These are phyloP conservation scores for Funneliformis geosporum DNA, from an alignment of 192 early-diverging fungal species.

Conservation along the genomic window DNA sequence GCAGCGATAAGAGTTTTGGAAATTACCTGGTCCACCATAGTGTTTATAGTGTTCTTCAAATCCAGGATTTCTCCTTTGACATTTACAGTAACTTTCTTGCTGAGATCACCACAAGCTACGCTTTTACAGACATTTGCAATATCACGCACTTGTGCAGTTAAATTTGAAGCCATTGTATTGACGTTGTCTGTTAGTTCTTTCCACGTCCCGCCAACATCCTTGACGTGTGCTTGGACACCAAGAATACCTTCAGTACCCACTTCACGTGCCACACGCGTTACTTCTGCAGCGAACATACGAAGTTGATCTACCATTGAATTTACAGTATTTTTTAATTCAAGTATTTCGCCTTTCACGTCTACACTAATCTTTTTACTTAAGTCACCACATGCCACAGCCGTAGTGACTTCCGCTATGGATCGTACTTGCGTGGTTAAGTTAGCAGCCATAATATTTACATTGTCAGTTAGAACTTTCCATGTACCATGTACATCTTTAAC, in stretches of 20 bases:
- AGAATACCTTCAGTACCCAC: constrained; percentile 63
- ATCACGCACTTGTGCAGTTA: constrained; percentile 61
- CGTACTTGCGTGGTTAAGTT: constrained; percentile 58
- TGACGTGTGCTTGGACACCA: constrained; percentile 60
- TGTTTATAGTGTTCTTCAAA: constrained; percentile 75
- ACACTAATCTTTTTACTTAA: constrained; percentile 54
- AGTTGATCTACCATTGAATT: constrained; percentile 61
- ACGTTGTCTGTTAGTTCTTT: constrained; percentile 62
- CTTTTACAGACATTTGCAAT: constrained; percentile 62
- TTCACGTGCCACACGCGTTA: constrained; percentile 67
- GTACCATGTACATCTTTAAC: constrained; percentile 59
- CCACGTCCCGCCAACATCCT: constrained; percentile 56
- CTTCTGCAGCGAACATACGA: constrained; percentile 59
- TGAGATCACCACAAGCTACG: constrained; percentile 61
- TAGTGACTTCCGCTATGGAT: constrained; percentile 62
- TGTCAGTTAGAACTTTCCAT: constrained; percentile 66
- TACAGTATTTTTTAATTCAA: constrained; percentile 54
- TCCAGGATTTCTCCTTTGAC: constrained; percentile 70
- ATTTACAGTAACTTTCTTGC: constrained; percentile 60
- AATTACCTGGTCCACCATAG: constrained; percentile 62
- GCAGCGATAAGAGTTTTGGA: too few relatives aligned
- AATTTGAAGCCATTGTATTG: constrained; percentile 61
- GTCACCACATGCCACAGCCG: constrained; percentile 57
- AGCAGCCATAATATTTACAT: constrained; percentile 65
- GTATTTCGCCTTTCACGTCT: constrained; percentile 52